Evolutionary conservation across 164 flowering plant species (phyloP).

Genomic region (Brasenia schreberi): DNA sequence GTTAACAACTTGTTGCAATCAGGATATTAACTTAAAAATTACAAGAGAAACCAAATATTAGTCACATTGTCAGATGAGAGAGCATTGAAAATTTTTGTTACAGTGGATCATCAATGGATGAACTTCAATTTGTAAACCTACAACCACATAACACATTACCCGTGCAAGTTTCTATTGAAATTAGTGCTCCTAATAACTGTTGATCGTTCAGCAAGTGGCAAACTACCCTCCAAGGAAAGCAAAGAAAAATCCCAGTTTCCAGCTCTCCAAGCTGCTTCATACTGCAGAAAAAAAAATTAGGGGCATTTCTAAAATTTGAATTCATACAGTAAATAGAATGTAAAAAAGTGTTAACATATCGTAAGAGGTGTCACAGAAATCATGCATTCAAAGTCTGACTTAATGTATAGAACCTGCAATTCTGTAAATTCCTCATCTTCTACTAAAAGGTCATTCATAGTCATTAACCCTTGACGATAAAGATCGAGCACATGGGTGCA

Average conservation of each 20-base stretch:
- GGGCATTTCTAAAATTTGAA: no score
- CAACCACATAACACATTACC: constrained; percentile 25
- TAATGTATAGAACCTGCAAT: constrained; percentile 57
- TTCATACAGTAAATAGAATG: no score
- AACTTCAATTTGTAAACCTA: no score
- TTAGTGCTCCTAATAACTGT: constrained; percentile 13
- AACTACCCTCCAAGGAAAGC: constrained; percentile 24
- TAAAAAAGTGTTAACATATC: no score
- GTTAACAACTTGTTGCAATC: no score
- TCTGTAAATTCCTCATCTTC: constrained; percentile 74
- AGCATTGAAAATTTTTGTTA: no score
- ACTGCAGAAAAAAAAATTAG: constrained; percentile 27
- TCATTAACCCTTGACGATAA: constrained; percentile 81
- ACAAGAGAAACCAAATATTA: no score
- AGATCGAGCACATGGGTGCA: constrained; percentile 75
- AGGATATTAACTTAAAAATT: no score
- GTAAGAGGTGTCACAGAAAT: no score
- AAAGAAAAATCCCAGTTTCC: constrained; percentile 94
- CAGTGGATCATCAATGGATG: no score
- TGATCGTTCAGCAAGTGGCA: constrained; percentile 17
- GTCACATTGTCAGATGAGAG: no score
- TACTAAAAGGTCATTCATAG: constrained; percentile 47
- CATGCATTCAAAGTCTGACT: no score
- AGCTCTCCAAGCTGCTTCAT: constrained; percentile 98
- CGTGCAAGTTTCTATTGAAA: constrained; percentile 78